Base-by-base conservation (phyloP, 306 rosid species). In the Bauhinia variegata region DNA sequence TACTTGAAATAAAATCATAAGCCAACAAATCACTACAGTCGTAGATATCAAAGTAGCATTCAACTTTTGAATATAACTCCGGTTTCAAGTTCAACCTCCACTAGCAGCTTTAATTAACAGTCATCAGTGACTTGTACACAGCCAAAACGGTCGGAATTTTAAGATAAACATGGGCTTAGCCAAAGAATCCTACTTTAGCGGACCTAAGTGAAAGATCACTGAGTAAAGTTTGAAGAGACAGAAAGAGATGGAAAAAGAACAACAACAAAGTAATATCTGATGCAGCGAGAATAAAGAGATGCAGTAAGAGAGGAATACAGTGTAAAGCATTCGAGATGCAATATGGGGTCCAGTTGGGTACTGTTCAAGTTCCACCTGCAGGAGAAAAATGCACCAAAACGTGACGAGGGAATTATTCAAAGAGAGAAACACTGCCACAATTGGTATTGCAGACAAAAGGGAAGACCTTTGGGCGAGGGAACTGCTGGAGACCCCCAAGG, bases 261-360 rank as follows among this genome's bases (percentile, higher is more conserved):
- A 57, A 50, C 50, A 4, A 23, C 28, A 54, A 54, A 66, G 16
- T 14, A n/a, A 53, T 60, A 42, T 52, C n/a, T 23, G 7, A 39
- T 4, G 6, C 18, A 61, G 68, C 50, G 42, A 6, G 12, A 55
- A 63, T 54, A 49, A 36, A 56, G 46, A 14, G 39, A 66, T 1
- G 13, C 30, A 3, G 44, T 6, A 47, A 63, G 75, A 72, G 77
- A 73, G 34, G 0, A 61, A 30, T 81, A 89, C 96, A 50, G 91
- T 88, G 84, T 55, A 93, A 34, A 93, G 79, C 95, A 89, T 81
- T 75, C 98, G 91, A 80, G 97, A 88, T 73, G 98, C 95, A 58
- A 93, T 88, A 76, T 93, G 98, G 56, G 96, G 88, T 63, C 97
- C 98, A 7, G 98, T 93, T 67, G 98, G 96, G 63, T 93, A 93